Conservation (phyloP, 2,329 filamentous ascomycete species). For the Pseudophaeomoniella oleicola region DNA sequence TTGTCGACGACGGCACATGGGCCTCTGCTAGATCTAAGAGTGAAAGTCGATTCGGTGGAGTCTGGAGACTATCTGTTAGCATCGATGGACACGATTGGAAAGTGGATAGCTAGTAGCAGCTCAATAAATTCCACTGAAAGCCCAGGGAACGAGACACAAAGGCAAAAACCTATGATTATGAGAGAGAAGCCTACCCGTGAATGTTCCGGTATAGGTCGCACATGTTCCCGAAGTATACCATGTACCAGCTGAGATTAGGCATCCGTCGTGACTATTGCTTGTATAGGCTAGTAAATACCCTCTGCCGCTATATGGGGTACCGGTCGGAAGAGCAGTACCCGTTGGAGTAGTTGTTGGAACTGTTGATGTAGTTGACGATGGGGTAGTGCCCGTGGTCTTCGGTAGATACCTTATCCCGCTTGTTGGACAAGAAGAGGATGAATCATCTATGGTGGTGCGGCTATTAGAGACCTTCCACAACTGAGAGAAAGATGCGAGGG, state of each 20-base stretch:
- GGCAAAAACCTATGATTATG: too few species aligned
- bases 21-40: slow-evolving; percentile 43
- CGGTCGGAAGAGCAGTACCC: slow-evolving; percentile 14
- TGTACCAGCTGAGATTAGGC: slow-evolving; percentile 49
- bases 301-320: slow-evolving; percentile 36
- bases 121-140: too few species aligned
- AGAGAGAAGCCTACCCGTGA: slow-evolving; percentile 19
- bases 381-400: slow-evolving; percentile 25
- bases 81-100: too few species aligned
- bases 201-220: slow-evolving; percentile 40
- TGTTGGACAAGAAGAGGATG: slow-evolving; percentile 34
- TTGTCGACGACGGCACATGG: slow-evolving; percentile 40
- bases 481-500: too few species aligned
- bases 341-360: slow-evolving; percentile 8
- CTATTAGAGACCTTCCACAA: too few species aligned
- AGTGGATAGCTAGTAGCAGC: too few species aligned
- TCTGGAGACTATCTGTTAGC: too few species aligned
- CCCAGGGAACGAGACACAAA: too few species aligned
- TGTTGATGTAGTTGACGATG: slow-evolving; percentile 6
- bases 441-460: slow-evolving; percentile 41
- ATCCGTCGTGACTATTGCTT: slow-evolving; percentile 30
- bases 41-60: slow-evolving; percentile 32
- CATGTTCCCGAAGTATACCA: slow-evolving; percentile 57
- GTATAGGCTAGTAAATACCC: slow-evolving; percentile 43
- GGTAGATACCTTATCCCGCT: slow-evolving; percentile 51